These are phyloP conservation scores for Hypoxylon sp. DNA, from an alignment of 2,329 filamentous ascomycete genomes.

Conservation along the genomic window DNA sequence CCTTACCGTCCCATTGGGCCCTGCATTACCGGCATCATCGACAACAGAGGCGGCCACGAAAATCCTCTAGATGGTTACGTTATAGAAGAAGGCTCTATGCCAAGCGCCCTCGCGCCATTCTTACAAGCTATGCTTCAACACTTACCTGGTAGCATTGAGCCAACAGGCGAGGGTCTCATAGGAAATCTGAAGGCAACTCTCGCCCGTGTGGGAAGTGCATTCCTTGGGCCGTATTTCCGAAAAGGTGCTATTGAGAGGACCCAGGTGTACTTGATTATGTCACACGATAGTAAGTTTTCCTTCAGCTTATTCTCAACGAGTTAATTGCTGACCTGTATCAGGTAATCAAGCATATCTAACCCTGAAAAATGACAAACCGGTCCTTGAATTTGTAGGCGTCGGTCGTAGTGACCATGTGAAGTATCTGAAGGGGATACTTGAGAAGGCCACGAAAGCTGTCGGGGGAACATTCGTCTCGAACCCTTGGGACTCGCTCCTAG, in stretches of 20 bases:
- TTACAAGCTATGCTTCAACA: conserved; percentile 71
- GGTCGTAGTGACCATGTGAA: conserved; percentile 69
- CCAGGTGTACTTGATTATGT: conserved; percentile 76
- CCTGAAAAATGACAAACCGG: conserved; percentile 71
- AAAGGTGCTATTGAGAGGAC: conserved; percentile 71
- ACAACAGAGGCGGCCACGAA: conserved; percentile 66
- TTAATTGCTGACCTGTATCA: conserved; percentile 47
- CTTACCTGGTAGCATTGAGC: conserved; percentile 63
- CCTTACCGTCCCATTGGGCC: conserved; percentile 70
- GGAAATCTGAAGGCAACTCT: conserved; percentile 63
- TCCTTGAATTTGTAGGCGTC: conserved; percentile 72
- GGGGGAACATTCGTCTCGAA: conserved; percentile 73
- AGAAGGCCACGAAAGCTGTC: conserved; percentile 68
- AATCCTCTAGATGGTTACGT: conserved; percentile 74
- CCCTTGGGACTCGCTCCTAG: conserved; percentile 70
- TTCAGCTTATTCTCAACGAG: conserved; percentile 14
- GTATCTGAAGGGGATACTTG: conserved; percentile 66
- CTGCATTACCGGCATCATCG: conserved; percentile 74
- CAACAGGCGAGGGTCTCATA: conserved; percentile 57
- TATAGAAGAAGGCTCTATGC: conserved; percentile 74
- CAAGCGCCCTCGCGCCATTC: conserved; percentile 68
- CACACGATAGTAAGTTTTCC: conserved; percentile 68
- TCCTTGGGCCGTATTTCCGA: conserved; percentile 71
- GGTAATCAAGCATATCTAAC: conserved; percentile 72
- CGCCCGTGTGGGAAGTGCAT: conserved; percentile 65